Percentiles rank a stretch among this genome's conserved stretches.
These are phyloP conservation scores for Cicer pinnatifidum DNA, from an alignment of 306 rosid species.

Conservation along the genomic window DNA sequence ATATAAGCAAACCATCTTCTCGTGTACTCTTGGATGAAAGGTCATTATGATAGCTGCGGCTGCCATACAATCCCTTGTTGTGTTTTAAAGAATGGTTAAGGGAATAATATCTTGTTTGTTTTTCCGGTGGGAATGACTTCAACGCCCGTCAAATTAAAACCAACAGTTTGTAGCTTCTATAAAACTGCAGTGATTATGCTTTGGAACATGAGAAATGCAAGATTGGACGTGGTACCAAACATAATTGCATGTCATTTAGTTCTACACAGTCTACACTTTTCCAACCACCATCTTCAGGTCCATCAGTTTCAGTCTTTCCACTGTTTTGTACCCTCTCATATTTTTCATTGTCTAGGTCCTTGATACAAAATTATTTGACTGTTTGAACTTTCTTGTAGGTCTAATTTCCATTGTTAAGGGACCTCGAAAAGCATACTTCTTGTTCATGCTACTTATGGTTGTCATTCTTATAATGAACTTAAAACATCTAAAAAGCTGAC, in stretches of 20 bases:
- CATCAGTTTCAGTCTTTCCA: neutral
- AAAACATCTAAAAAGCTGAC: neutral
- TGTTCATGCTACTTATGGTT: neutral
- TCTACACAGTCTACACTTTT: conserved; percentile 16
- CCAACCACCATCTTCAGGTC: conserved; percentile 4
- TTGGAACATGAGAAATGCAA: too few relatives aligned
- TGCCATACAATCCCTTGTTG: neutral
- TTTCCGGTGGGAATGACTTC: too few relatives aligned
- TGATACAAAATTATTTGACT: conserved; percentile 12
- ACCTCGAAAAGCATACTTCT: neutral
- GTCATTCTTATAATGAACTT: neutral
- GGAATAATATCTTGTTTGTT: neutral
- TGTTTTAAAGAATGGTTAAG: conserved; percentile 8
- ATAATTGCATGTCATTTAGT: neutral
- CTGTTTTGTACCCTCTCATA: neutral
- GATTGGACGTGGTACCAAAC: too few relatives aligned
- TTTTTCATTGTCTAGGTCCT: conserved; percentile 24
- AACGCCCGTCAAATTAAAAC: too few relatives aligned
- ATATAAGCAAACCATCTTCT: conserved; percentile 19
- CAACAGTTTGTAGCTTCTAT: too few relatives aligned
- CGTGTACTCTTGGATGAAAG: neutral
- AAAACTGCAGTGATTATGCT: too few relatives aligned
- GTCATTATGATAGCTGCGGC: conserved; percentile 5
- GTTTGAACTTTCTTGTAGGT: conserved; percentile 2
- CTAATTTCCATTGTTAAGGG: neutral